Percentiles rank a stretch among this genome's conserved stretches.
Evolutionary conservation across 2,329 filamentous ascomycete species (phyloP).

Genomic region (Fusarium sp.): DNA sequence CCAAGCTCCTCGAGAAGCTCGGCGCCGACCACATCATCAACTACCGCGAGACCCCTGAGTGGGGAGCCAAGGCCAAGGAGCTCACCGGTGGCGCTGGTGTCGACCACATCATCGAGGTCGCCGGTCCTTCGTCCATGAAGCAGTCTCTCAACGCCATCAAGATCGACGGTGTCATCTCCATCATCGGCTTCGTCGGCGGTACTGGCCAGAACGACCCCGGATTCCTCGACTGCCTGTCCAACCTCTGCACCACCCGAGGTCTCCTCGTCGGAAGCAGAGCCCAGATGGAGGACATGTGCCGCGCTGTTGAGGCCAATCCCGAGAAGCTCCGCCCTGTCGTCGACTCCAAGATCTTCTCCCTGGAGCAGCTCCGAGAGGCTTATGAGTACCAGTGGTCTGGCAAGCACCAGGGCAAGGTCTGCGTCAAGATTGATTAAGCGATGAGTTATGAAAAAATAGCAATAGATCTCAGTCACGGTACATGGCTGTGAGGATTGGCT

Average conservation of each 20-base stretch:
- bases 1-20: conserved; percentile 57
- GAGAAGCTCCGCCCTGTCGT: conserved; percentile 60
- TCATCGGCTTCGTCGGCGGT: conserved; percentile 56
- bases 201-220: conserved; percentile 45
- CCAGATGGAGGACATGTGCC: conserved; percentile 66
- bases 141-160: conserved; percentile 61
- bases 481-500: background rate
- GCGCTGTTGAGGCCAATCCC: conserved; percentile 61
- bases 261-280: conserved; percentile 60
- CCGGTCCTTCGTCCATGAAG: conserved; percentile 57
- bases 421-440: conserved; percentile 49
- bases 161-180: conserved; percentile 60
- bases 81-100: conserved; percentile 60
- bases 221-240: conserved; percentile 52
- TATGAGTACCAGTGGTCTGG: conserved; percentile 57
- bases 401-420: conserved; percentile 57
- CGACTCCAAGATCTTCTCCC: conserved; percentile 59
- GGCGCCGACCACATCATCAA: conserved; percentile 65
- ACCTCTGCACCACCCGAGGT: conserved; percentile 59
- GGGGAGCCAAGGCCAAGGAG: conserved; percentile 60
- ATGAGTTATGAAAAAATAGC: conserved; percentile 8
- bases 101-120: conserved; percentile 63
- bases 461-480: background rate
- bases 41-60: conserved; percentile 60
- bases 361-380: conserved; percentile 61